Evolutionary conservation across 805 yeast genomes (phyloP).

Genomic region (Kodamaea sagamina): DNA sequence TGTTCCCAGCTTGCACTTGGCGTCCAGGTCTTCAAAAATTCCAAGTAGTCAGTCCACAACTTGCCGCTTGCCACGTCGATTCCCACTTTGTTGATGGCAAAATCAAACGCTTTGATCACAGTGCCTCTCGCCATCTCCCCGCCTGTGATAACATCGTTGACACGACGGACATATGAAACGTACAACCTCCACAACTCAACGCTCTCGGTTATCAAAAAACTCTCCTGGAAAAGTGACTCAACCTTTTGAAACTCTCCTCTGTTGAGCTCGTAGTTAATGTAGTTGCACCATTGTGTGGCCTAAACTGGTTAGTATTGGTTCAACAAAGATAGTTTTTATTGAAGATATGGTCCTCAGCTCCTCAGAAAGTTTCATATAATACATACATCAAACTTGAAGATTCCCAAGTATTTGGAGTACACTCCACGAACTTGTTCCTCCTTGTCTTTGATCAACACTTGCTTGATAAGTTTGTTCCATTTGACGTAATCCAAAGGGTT

Average conservation of each 20-base stretch:
- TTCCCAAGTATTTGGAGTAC: constrained; percentile 59
- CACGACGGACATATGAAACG: constrained; percentile 72
- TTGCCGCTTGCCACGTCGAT: constrained; percentile 68
- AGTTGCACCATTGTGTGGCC: constrained; percentile 63
- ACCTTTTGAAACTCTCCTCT: constrained; percentile 66
- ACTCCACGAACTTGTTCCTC: constrained; percentile 58
- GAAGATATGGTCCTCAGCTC: constrained; percentile 4
- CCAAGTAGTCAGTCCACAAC: constrained; percentile 83
- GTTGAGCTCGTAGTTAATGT: constrained; percentile 63
- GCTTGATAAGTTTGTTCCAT: constrained; percentile 60
- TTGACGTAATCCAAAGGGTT: constrained; percentile 55
- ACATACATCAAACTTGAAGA: constrained; percentile 62
- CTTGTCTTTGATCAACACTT: constrained; percentile 51
- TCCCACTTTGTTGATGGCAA: constrained; percentile 78
- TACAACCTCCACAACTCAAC: constrained; percentile 77
- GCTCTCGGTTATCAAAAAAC: constrained; percentile 62
- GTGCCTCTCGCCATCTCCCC: constrained; percentile 77
- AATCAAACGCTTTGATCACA: constrained; percentile 79
- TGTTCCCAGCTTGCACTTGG: constrained; percentile 83
- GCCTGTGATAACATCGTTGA: constrained; percentile 70
- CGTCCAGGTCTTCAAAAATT: constrained; percentile 73
- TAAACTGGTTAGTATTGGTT: constrained; percentile 19
- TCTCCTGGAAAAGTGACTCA: constrained; percentile 63
- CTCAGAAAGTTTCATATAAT: too few relatives aligned
- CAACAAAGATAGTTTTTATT: constrained; percentile 25